Evolutionary conservation across 1,139 yeast genomes (phyloP), one percentile per base, ranked within the genome.

Genomic region (Saccharomyces hybrid): DNA sequence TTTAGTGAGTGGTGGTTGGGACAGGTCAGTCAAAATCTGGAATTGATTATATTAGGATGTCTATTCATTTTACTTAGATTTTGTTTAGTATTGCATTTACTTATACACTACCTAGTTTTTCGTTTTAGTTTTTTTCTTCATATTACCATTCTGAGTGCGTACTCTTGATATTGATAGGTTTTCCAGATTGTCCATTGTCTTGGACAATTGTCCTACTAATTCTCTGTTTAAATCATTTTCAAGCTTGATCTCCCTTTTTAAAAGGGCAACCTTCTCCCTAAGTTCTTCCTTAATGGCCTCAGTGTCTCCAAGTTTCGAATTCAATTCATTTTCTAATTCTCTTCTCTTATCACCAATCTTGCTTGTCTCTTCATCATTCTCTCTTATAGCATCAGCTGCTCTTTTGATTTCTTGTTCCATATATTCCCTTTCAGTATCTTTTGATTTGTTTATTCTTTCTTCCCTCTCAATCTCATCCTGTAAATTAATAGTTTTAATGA

Each of bases 1-100:
- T 48, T 71, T 89, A 1, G 78, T 81, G 2, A 81, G 87, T 58
- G 78, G 89, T 56, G 93, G 96, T 21, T 89, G 96, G 95, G 96
- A 89, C 68, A 77, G 95, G 58, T 76, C 87, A 21, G 77, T 88
- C 2, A 86, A 84, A 64, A 54, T 84, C 48, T 88, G 90, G 88
- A 31, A 31, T 51, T 21, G 52, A 38, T 38, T 16, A 7, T 9
- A 6, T 16, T 14, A 8, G 19, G 24, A 8, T 14, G 21, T 16
- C 11, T 16, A 16, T 38, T 38, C 12, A 9, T 19, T 3, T 9
- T 38, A 49, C 6, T 51, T 14, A 50, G 9, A n/a, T 11, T 38
- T 38, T 11, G 16, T 16, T 16, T 16, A 6, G 14, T n/a, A 48
- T 2, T 27, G 28, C 24, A n/a, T 42, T 31, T 42, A 42, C 29